phyloP scores from a whole-genome alignment of 352 stramenopile genomes.

The Phytophthora brassicae region DNA sequence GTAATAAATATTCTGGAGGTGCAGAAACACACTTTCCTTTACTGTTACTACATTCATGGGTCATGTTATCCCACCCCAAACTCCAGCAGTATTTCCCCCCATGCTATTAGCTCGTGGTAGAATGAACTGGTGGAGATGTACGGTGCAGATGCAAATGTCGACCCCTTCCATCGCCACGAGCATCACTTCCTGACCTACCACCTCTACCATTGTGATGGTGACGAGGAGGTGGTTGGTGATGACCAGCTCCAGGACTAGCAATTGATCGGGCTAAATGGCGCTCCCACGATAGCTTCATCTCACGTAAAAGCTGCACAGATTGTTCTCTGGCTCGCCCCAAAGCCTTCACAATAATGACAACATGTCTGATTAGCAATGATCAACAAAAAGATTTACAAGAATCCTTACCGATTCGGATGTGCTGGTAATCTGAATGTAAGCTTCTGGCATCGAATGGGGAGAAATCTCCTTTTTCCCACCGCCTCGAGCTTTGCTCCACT shows the following conservation, averaged over 20 bases:
- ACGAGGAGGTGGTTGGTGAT: constrained; percentile 20
- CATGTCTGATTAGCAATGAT: not conserved
- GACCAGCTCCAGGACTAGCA: constrained; percentile 5
- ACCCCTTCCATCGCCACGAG: constrained; percentile 19
- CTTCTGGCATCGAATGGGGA: constrained; percentile 24
- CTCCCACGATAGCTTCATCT: constrained; percentile 64
- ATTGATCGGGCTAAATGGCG: constrained; percentile 29
- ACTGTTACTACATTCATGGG: not conserved
- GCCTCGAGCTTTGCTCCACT: constrained; percentile 24
- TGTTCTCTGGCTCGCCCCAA: constrained; percentile 50
- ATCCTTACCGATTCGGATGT: constrained; percentile 48
- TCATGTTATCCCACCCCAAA: constrained; percentile 14
- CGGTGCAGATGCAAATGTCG: constrained; percentile 35
- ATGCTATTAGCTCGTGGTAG: constrained; percentile 18
- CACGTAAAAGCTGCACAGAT: constrained; percentile 46
- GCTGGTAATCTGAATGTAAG: constrained; percentile 56
- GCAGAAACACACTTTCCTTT: too few species aligned
- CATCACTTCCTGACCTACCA: not conserved
- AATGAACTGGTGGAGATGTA: constrained; percentile 6
- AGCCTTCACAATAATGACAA: constrained; percentile 19
- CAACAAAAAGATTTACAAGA: not conserved
- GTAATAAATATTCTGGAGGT: too few species aligned
- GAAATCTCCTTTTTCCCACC: constrained; percentile 14
- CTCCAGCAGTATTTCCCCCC: not conserved
- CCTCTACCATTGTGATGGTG: constrained; percentile 21